A percentile compares a stretch with the other conserved stretches of the same genome.
Conservation (phyloP, 169 alveolate species). For the Sarcocystis neurona region DNA sequence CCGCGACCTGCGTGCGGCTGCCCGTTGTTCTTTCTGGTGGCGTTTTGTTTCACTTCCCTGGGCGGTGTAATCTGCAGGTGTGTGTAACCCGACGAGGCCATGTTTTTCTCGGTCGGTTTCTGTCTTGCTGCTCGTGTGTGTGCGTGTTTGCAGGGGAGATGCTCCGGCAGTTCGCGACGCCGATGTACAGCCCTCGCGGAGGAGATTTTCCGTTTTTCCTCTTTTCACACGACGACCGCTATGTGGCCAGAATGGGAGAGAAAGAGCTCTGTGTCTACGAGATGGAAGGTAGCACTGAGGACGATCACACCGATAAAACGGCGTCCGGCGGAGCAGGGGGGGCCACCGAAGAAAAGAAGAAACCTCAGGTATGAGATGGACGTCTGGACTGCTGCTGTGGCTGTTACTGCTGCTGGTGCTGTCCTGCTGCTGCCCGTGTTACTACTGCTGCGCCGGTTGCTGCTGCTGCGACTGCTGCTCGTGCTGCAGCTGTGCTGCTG, state of each 20-base stretch:
- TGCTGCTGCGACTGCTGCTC: too few relatives aligned
- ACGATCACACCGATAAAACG: constrained; percentile 12
- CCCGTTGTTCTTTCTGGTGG: too few relatives aligned
- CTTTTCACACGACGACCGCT: constrained; percentile 86
- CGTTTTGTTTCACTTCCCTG: too few relatives aligned
- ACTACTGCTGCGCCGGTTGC: too few relatives aligned
- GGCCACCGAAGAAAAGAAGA: background rate
- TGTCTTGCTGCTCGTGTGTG: background rate
- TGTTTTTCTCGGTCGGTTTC: background rate
- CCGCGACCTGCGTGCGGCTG: too few relatives aligned
- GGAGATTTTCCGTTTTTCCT: constrained; percentile 79
- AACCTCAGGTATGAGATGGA: too few relatives aligned
- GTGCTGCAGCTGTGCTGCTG: too few relatives aligned
- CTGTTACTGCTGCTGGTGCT: too few relatives aligned
- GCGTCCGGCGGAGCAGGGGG: background rate
- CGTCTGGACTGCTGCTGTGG: background rate
- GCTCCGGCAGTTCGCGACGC: constrained; percentile 69
- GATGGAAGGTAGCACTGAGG: constrained; percentile 43
- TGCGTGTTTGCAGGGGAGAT: constrained; percentile 45
- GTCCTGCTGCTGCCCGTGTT: too few relatives aligned
- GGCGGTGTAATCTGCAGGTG: too few relatives aligned
- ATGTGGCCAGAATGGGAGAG: constrained; percentile 80
- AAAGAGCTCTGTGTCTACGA: constrained; percentile 68
- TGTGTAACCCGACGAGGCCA: too few relatives aligned
- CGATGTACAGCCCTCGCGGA: constrained; percentile 77